phyloP scores from a whole-genome alignment of 257 asterid genomes.

The Schizonepeta tenuifolia region DNA sequence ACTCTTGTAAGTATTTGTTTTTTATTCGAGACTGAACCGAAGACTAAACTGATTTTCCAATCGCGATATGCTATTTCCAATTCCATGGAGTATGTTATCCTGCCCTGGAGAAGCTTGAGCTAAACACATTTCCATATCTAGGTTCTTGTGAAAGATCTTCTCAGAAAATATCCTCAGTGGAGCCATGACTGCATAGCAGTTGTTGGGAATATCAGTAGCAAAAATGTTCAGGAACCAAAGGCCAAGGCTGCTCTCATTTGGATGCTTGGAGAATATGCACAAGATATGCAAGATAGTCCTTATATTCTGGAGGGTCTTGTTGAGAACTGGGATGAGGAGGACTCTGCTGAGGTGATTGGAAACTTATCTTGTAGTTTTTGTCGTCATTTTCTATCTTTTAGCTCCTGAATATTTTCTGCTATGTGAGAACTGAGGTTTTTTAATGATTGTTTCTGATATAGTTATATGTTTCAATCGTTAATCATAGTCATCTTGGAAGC shows the following conservation, averaged over 20 bases:
- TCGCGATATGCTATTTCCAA: not conserved
- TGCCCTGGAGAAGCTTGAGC: conserved; percentile 27
- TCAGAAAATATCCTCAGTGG: conserved; percentile 99
- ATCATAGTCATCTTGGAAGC: not conserved
- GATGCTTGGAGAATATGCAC: conserved; percentile 99
- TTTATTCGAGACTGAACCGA: conserved; percentile 20
- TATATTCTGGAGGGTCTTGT: conserved; percentile 79
- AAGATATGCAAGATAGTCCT: conserved; percentile 98
- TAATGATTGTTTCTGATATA: not conserved
- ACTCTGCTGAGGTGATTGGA: conserved; percentile 82
- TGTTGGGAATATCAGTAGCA: conserved; percentile 97
- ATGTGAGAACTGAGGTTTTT: not conserved
- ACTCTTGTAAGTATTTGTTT: conserved; percentile 68
- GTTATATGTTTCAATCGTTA: not conserved
- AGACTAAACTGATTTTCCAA: no score
- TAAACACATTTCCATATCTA: conserved; percentile 37
- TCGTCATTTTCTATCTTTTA: not conserved
- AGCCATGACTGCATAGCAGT: conserved; percentile 99
- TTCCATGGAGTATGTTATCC: conserved; percentile 17
- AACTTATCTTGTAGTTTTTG: conserved; percentile 15
- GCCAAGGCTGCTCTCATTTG: conserved; percentile 99
- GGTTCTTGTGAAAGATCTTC: conserved; percentile 99
- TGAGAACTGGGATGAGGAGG: conserved; percentile 99
- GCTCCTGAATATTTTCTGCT: not conserved
- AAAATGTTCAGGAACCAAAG: conserved; percentile 91